phyloP scores from a whole-genome alignment of 2,329 filamentous ascomycete genomes.

The Mycosphaerella sp. region DNA sequence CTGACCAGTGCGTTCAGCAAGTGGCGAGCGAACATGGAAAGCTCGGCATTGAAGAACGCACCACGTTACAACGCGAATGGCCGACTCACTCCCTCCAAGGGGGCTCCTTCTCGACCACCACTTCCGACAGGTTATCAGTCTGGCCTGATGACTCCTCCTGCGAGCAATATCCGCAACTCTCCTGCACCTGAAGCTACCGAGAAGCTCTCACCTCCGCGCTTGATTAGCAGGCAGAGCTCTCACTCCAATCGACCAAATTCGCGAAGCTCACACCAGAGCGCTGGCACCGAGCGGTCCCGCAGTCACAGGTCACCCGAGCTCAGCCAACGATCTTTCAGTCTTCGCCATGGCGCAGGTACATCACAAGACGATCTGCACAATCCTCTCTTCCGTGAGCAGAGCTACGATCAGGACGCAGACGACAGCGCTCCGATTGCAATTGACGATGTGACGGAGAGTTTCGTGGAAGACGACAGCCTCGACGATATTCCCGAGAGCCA shows the following conservation, averaged over 20 bases:
- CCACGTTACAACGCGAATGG: slow-evolving; percentile 40
- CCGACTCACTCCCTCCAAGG: slow-evolving; percentile 45
- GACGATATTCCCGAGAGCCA: slow-evolving; percentile 16
- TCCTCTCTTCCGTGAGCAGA: slow-evolving; percentile 51
- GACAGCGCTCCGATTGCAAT: slow-evolving; percentile 39
- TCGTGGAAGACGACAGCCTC: slow-evolving; percentile 45
- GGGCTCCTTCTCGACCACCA: slow-evolving; percentile 37
- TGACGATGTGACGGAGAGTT: slow-evolving; percentile 33
- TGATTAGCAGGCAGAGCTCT: slow-evolving; percentile 20
- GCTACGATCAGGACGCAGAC: slow-evolving; percentile 56
- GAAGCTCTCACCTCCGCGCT: slow-evolving; percentile 21
- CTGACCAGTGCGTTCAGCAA: slow-evolving; percentile 97
- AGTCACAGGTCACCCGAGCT: slow-evolving; percentile 2
- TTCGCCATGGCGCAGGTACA: slow-evolving; percentile 12
- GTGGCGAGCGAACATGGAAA: slow-evolving; percentile 66
- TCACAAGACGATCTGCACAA: slow-evolving; percentile 39
- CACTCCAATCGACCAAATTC: slow-evolving; percentile 6
- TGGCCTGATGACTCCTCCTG: slow-evolving; percentile 84
- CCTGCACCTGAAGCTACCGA: slow-evolving; percentile 40
- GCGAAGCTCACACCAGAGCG: slow-evolving; percentile 10
- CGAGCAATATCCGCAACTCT: slow-evolving; percentile 62
- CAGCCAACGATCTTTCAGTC: slow-evolving; percentile 8
- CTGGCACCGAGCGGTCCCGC: slow-evolving; percentile 7
- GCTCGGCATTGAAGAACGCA: slow-evolving; percentile 36
- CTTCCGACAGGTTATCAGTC: slow-evolving; percentile 58